Base-by-base conservation (phyloP, 495 filamentous ascomycete species). In the Trichoderma gamsii region DNA sequence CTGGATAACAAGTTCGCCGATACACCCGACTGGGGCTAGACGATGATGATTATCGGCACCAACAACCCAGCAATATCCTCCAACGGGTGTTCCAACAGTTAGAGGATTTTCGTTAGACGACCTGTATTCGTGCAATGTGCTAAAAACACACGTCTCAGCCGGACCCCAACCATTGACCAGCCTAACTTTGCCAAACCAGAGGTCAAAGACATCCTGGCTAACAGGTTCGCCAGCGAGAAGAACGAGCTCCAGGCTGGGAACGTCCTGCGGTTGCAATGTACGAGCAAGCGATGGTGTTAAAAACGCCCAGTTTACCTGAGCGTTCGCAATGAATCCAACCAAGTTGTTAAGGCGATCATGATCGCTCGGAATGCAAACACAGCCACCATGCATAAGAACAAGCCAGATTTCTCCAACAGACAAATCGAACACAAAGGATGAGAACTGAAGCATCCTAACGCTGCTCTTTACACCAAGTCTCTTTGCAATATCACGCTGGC, bases 401-500 rank as follows among this genome's bases (percentile, higher is more conserved):
- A 87, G 85, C 66, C 90, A 84, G 3, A 89, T 85, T 65, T 92
- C 89, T 4, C 84, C 72, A n/a, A 91, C 79, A 56, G 86, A 85
- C 6, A 81, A 80, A 64, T 91, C 89, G 64, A 89, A 90, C 0
- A 84, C 84, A 70, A 85, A 87, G 25, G 41, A 87, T 82, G 89
- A 87, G 67, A 89, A 86, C 69, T 92, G 89, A 71, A 92, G 80
- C 9, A 87, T 2, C 72, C 76, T 8, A 86, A 71, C 1, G 73
- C 76, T 29, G 78, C 70, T 27, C 86, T 70, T 0, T 64, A 64
- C 0, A 80, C 79, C 1, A 85, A 75, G 21, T 76, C 72, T 23
- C 71, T 71, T 25, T 41, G 25, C 15, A 72, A 66, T 49, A 52
- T 67, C 46, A 87, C 18, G 77, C 64, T 65, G 64, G 6, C 64